Conservation (phyloP, 1,284 basidiomycete species). For the Afroboletus lepidellus region DNA sequence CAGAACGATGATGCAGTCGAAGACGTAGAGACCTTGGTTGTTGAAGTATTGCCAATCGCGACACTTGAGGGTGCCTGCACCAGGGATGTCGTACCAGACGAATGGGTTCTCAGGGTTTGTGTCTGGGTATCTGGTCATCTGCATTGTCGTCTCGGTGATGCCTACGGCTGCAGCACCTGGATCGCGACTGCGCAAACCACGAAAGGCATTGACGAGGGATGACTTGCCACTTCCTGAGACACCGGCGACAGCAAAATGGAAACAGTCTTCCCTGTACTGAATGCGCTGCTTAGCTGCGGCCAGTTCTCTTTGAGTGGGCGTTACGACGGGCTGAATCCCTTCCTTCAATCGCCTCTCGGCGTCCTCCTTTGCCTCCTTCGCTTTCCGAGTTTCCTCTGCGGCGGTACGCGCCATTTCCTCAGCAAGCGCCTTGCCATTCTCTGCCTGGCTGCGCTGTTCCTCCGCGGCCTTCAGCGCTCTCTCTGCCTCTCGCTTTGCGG, state of each 20-base stretch:
- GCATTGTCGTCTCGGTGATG: neutral
- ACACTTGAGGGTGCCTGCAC: constrained; percentile 18
- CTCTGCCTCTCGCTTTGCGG: neutral
- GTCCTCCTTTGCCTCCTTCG: neutral
- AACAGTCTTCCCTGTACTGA: neutral
- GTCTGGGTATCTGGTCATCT: neutral
- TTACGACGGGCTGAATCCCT: constrained; percentile 19
- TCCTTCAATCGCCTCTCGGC: constrained; percentile 14
- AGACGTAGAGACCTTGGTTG: constrained; percentile 37
- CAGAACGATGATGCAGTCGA: constrained; percentile 36
- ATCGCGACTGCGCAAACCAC: neutral
- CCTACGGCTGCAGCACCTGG: neutral
- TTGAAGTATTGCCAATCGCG: constrained; percentile 40
- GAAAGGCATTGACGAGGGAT: neutral
- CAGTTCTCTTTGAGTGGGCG: neutral
- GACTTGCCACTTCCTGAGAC: neutral
- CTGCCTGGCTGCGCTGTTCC: neutral
- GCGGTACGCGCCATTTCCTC: neutral
- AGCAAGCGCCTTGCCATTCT: neutral
- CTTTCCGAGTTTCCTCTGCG: neutral
- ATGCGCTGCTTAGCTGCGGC: neutral
- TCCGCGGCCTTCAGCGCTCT: neutral
- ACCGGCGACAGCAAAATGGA: neutral
- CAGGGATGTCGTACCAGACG: neutral
- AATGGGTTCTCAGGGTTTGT: neutral